Conservation (phyloP, 2,329 filamentous ascomycete species). For the Pyricularia pennisetigena region DNA sequence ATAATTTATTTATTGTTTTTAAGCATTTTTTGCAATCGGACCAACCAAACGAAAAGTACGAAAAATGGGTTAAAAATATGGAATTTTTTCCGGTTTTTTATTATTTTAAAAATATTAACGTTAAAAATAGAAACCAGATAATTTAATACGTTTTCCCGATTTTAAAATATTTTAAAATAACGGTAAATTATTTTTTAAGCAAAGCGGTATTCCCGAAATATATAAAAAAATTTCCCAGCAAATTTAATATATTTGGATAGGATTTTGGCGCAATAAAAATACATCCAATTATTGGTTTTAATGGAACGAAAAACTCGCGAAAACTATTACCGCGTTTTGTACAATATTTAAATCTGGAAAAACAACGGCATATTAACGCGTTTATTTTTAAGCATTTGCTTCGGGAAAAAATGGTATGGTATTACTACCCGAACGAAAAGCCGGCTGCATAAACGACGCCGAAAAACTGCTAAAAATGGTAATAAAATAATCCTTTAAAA, state of each 20-base stretch:
- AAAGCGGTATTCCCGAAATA: conserved; percentile 49
- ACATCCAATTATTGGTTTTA: conserved; percentile 53
- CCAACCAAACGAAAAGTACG: conserved; percentile 40
- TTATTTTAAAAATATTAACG: conserved; percentile 42
- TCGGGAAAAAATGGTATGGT: conserved; percentile 34
- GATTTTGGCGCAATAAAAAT: conserved; percentile 41
- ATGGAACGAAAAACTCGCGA: conserved; percentile 56
- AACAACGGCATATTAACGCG: conserved; percentile 56
- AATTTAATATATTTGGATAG: conserved; percentile 58
- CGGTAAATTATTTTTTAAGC: conserved; percentile 55
- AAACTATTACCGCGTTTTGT: conserved; percentile 48
- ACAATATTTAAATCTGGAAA: conserved; percentile 40
- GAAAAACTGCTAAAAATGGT: conserved; percentile 36
- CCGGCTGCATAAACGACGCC: conserved; percentile 37
- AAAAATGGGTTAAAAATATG: conserved; percentile 31
- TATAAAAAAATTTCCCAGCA: conserved; percentile 52
- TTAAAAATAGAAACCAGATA: conserved; percentile 42
- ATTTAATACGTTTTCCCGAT: conserved; percentile 36
- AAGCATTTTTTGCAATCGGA: conserved; percentile 37
- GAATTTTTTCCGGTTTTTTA: conserved; percentile 25
- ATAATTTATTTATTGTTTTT: conserved; percentile 38
- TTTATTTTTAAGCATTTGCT: conserved; percentile 52
- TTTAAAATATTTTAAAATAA: conserved; percentile 39
- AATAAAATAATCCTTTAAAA: conserved; percentile 20
- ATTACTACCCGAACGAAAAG: conserved; percentile 27